These are phyloP conservation scores for Rhodomyrtus psidioides DNA, from an alignment of 441 rosid species.

Conservation along the genomic window DNA sequence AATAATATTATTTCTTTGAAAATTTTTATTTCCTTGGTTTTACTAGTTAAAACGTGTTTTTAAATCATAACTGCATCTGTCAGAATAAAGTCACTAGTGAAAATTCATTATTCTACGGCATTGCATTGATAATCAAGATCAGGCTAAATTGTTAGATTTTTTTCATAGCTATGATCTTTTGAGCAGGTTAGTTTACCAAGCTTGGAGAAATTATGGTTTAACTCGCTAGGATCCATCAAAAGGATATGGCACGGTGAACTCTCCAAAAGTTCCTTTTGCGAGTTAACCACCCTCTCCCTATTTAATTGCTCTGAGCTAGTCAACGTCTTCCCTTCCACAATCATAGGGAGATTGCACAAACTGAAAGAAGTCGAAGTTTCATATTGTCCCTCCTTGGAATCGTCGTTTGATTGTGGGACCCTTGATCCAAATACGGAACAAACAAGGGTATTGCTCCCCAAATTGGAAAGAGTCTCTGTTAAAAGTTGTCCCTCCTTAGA, in stretches of 20 bases:
- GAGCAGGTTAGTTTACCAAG: neutral
- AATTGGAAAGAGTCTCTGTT: neutral
- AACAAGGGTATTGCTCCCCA: neutral
- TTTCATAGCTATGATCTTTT: neutral
- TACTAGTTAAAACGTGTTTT: neutral
- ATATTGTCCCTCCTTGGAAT: neutral
- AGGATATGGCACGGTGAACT: neutral
- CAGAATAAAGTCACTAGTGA: accelerated
- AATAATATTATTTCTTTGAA: neutral
- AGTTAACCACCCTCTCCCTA: neutral
- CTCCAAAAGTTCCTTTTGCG: neutral
- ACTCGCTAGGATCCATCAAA: neutral
- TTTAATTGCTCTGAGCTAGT: neutral
- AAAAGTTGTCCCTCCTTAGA: accelerated
- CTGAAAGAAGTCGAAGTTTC: accelerated
- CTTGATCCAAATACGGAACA: neutral
- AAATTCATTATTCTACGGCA: neutral
- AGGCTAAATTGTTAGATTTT: accelerated
- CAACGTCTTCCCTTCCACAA: neutral
- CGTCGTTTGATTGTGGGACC: neutral
- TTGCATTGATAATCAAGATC: neutral
- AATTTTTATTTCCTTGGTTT: neutral
- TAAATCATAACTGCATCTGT: accelerated
- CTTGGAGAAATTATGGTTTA: no score
- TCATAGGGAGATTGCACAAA: neutral